Evolutionary conservation across 192 early-diverging fungal genomes (phyloP).

Genomic region (Backusella luteola): DNA sequence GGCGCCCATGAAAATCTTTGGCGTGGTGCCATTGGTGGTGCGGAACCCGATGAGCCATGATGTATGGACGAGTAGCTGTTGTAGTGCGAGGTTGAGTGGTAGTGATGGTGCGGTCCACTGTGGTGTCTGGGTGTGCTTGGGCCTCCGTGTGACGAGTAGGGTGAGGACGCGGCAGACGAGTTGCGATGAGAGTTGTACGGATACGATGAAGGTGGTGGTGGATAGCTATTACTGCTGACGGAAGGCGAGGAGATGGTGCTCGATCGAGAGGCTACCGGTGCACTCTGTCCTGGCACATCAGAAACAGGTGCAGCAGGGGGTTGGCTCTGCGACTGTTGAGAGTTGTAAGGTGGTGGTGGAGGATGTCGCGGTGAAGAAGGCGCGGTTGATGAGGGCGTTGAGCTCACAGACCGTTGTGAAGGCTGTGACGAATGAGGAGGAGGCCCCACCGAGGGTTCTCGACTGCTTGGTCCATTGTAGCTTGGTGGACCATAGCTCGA

Average conservation of each 20-base stretch:
- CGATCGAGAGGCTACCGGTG: background rate
- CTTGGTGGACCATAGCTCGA: background rate
- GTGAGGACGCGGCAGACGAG: background rate
- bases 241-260: background rate
- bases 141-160: background rate
- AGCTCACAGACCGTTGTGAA: background rate
- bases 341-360: background rate
- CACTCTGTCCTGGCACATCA: background rate
- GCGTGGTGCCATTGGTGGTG: background rate
- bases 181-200: background rate
- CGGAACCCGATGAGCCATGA: background rate
- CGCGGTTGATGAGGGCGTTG: conserved; percentile 6
- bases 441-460: background rate
- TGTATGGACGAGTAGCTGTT: conserved; percentile 12
- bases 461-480: background rate
- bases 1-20: conserved; percentile 17
- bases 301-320: background rate
- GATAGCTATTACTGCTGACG: background rate
- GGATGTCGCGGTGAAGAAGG: conserved; percentile 12
- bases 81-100: conserved; percentile 15
- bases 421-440: background rate
- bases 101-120: conserved; percentile 9
- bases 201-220: background rate
- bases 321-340: background rate
- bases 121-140: background rate